Base-by-base conservation (phyloP, 2,329 filamentous ascomycete species). In the Trichoderma sp. region DNA sequence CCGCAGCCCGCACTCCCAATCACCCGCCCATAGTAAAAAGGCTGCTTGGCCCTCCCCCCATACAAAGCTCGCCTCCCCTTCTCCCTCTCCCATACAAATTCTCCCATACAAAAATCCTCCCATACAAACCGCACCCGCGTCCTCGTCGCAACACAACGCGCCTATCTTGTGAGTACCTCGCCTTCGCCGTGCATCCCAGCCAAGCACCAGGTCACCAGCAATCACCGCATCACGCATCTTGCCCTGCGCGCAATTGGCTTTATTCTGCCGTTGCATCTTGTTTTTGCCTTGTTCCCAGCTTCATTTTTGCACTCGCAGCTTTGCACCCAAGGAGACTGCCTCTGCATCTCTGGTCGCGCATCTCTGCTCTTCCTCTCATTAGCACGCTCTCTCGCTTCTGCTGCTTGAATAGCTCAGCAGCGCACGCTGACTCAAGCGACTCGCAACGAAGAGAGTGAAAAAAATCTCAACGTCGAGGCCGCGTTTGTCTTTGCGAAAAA, bases 21-120 rank as follows among this genome's bases (percentile, higher is more conserved):
- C 86, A 88, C 84, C 84, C 84, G 80, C 84, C 83, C 86, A 86
- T 85, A 87, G 86, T 88, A 87, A 88, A 88, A 89, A 88, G 85
- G 85, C 83, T 82, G 82, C 82, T 81, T 81, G 81, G 81, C 81
- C 80, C 80, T 81, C 78, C 81, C 83, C 84, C 83, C 84, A 83
- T 85, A 85, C 84, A 84, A 79, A 82, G 33, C 83, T 82, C 75
- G 81, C 33, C 82, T 81, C 80, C 78, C 82, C 84, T 83, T 85
- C 84, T 84, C 81, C 83, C 81, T 84, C 82, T 86, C 85, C 83
- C 86, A 88, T 87, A 87, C 86, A 88, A 86, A 84, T 82, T 81
- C 81, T 83, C 82, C 81, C 84, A 85, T 81, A 81, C 78, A 85
- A 70, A 43, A 86, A 83, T 79, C 79, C 77, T 83, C 82, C 80